phyloP scores from a whole-genome alignment of 1,284 basidiomycete genomes.

The Leucoagaricus sp. region DNA sequence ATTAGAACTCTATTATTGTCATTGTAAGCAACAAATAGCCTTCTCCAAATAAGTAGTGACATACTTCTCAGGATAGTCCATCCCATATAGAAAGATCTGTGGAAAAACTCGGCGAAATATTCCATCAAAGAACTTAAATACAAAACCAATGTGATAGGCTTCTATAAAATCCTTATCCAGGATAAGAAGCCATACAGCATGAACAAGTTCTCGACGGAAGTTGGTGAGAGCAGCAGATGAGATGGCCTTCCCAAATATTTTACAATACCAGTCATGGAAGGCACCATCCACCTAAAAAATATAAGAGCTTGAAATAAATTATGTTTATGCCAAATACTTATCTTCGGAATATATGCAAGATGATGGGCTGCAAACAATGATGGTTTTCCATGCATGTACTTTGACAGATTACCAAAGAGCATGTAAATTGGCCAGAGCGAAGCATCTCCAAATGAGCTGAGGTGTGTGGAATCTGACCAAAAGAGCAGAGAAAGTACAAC shows the following conservation, averaged over 20 bases:
- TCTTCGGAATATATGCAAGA: slow-evolving; percentile 18
- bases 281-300: slow-evolving; percentile 3
- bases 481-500: slow-evolving; percentile 30
- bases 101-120: slow-evolving; percentile 1
- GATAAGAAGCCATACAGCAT: slow-evolving; percentile 2
- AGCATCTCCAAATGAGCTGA: slow-evolving; percentile 30
- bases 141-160: not conserved
- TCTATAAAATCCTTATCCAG: slow-evolving; percentile 4
- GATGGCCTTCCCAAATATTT: not conserved
- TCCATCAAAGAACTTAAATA: not conserved
- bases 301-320: not conserved
- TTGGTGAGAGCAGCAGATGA: not conserved
- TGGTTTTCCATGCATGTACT: slow-evolving; percentile 24
- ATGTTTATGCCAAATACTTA: not conserved
- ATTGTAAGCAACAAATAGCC: not conserved
- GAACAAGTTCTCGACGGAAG: not conserved
- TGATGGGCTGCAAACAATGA: slow-evolving; percentile 13
- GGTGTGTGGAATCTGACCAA: slow-evolving; percentile 34
- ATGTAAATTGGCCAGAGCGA: slow-evolving; percentile 33
- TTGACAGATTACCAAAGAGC: slow-evolving; percentile 27
- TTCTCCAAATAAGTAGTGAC: not conserved
- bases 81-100: slow-evolving; percentile 4
- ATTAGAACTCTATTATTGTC: not conserved
- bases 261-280: slow-evolving; percentile 1
- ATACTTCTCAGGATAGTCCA: slow-evolving; percentile 14